phyloP scores from a whole-genome alignment of 2,329 filamentous ascomycete genomes.

The Sodiomyces alkalinus region DNA sequence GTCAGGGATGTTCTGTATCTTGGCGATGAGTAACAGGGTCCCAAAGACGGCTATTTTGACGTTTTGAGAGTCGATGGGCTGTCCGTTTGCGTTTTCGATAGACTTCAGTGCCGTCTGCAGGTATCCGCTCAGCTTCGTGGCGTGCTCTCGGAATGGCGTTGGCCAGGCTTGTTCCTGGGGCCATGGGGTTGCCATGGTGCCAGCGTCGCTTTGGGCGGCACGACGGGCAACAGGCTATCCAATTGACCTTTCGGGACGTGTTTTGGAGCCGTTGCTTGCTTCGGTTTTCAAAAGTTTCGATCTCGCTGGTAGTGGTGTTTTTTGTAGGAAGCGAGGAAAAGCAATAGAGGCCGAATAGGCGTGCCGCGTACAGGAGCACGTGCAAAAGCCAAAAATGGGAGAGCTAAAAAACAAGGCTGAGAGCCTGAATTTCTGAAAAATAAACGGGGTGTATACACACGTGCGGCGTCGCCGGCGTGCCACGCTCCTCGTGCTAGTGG shows the following conservation, averaged over 20 bases:
- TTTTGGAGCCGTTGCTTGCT: constrained; percentile 1
- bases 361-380: too few species aligned
- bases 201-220: constrained; percentile 2
- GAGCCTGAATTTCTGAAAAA: too few species aligned
- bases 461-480: too few species aligned
- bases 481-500: too few species aligned
- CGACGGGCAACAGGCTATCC: constrained; percentile 2
- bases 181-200: constrained; percentile 2
- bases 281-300: constrained; percentile 3
- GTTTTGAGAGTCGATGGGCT: constrained; percentile 1
- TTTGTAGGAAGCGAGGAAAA: too few species aligned
- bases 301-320: constrained; percentile 1
- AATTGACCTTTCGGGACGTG: constrained; percentile 2
- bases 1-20: constrained; percentile 1
- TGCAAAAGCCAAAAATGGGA: too few species aligned
- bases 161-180: constrained; percentile 2
- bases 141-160: constrained; percentile 3
- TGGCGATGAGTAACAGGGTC: constrained; percentile 1
- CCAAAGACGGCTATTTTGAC: constrained; percentile 1
- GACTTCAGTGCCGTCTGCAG: constrained; percentile 2
- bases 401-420: too few species aligned
- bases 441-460: too few species aligned
- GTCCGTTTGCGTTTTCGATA: constrained; percentile 2
- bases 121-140: constrained; percentile 2
- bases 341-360: too few species aligned